These are phyloP conservation scores for Vitis hybrid DNA, from an alignment of 177 flowering plant genomes.

Conservation along the genomic window DNA sequence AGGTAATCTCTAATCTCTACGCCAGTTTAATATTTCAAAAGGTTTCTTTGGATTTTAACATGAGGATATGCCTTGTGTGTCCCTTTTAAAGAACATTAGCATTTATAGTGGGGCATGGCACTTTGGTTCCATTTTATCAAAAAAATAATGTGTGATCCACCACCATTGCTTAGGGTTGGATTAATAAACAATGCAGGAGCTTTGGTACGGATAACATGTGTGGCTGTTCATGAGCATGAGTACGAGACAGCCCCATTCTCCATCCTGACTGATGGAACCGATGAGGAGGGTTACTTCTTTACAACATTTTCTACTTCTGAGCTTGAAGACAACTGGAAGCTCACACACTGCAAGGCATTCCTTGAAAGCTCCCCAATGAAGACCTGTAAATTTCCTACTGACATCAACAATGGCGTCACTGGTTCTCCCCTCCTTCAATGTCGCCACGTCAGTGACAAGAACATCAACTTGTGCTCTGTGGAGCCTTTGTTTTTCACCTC, in stretches of 20 bases:
- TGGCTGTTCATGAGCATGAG: constrained; percentile 31
- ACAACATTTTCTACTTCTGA: constrained; percentile 25
- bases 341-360: constrained; percentile 48
- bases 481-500: constrained; percentile 42
- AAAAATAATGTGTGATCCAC: too few species aligned
- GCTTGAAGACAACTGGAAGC: constrained; percentile 17
- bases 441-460: constrained; percentile 21
- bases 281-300: constrained; percentile 52
- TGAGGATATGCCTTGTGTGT: too few species aligned
- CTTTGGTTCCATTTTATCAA: too few species aligned
- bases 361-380: constrained; percentile 43
- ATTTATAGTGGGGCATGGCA: too few species aligned
- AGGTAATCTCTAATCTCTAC: constrained; percentile 18
- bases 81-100: too few species aligned
- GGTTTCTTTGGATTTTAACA: background rate
- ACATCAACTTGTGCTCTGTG: constrained; percentile 40
- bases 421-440: constrained; percentile 38
- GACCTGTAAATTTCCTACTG: constrained; percentile 36
- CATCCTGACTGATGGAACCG: constrained; percentile 27
- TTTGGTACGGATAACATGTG: constrained; percentile 47
- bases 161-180: too few species aligned
- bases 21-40: background rate
- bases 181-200: constrained; percentile 32
- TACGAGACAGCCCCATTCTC: constrained; percentile 37
- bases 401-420: constrained; percentile 33